Conservation (phyloP, 176 grass and related monocot species). For the Triticum monococcum region DNA sequence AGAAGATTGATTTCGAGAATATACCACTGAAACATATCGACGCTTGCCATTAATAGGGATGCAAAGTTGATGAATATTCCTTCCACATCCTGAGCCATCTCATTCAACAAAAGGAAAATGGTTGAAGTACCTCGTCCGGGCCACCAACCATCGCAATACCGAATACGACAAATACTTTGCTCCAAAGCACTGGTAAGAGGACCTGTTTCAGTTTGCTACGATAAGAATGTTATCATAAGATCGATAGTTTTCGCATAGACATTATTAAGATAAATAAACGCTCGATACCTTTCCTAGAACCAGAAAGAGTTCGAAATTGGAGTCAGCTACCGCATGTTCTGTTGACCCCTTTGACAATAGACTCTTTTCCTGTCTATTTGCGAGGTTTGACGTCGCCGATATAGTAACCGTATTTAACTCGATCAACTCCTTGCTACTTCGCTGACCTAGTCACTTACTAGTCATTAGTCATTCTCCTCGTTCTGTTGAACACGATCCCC, state of each 20-base stretch:
- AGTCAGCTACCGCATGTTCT: not conserved
- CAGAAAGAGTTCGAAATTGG: conserved; percentile 13
- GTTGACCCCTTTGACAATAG: not conserved
- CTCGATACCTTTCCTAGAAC: not conserved
- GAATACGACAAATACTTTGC: not conserved
- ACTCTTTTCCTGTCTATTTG: not conserved
- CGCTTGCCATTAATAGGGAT: not conserved
- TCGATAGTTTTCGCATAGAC: not conserved
- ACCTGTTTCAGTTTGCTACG: not conserved
- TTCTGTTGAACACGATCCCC: not conserved
- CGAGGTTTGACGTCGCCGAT: not conserved
- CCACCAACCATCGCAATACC: not conserved
- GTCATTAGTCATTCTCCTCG: not conserved
- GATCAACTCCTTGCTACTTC: not conserved
- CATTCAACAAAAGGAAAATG: not conserved
- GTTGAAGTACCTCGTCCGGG: not conserved
- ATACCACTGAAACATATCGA: too few relatives aligned
- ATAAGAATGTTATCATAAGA: not conserved
- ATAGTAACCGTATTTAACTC: not conserved
- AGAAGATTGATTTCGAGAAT: too few relatives aligned
- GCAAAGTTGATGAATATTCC: not conserved
- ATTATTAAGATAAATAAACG: not conserved
- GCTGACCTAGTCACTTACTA: not conserved
- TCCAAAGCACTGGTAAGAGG: too few relatives aligned
- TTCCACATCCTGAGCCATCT: not conserved